Evolutionary conservation across 805 yeast species (phyloP), one percentile per base, ranked within the genome.

Genomic region (Suhomyces emberorum): DNA sequence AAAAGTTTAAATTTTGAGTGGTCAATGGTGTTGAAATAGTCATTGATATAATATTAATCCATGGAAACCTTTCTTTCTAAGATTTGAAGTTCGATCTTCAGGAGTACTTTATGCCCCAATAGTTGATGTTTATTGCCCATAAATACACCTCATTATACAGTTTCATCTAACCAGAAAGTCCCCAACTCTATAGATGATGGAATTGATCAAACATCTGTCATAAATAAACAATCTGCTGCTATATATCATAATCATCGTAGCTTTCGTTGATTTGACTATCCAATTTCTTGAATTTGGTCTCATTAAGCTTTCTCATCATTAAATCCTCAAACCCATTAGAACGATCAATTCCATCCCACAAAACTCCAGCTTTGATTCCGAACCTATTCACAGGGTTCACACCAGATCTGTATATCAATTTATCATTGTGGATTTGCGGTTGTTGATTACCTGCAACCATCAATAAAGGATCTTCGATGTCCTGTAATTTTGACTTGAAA

Each of bases 311-410:
- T 22, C 55, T 67, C 44, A 84, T 69, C 69, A 84, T 73, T 37
- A 72, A 65, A 32, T 62, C 65, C 54, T 89, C 98, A 59, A 84
- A 89, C 3, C 96, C 96, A 53, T 83, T 89, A 0, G 95, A 79
- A 41, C 98, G 64, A 59, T 87, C 89, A 2, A 89, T 80, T 0
- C 97, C 97, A 57, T 86, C 95, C 98, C 98, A 89, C 39, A 86
- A 67, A 46, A 69, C 66, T 0, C 97, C 96, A 0, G 96, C 95
- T 4, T 63, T 60, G 10, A 89, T 79, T 2, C 73, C 73, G 57
- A 86, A 89, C 39, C 98, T 63, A 53, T 89, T 89, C 15, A 75
- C 76, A 0, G 86, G 78, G 37, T 59, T 76, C 0, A 69, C 44
- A 0, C 81, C 81, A 19, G 61, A 50, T 15, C 36, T 54, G 47